Evolutionary conservation across 202 grass and related monocot species (phyloP).

Genomic region (Saccharum hybrid): DNA sequence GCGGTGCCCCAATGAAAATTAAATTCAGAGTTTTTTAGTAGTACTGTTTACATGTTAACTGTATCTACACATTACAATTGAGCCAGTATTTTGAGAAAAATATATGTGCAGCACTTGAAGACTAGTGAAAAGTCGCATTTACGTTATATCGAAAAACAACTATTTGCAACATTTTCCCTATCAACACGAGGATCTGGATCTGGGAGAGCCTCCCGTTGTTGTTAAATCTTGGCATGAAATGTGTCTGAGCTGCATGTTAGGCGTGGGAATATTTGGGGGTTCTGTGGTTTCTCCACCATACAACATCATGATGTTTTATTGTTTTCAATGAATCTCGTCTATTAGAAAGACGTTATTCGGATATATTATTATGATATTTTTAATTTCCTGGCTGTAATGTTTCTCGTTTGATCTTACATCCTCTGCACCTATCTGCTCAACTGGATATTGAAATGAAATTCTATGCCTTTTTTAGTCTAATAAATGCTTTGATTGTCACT

Average conservation of each 20-base stretch:
- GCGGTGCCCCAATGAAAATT: neutral
- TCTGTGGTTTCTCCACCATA: neutral
- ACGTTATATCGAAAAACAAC: neutral
- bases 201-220: neutral
- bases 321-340: slow-evolving; percentile 11
- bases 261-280: neutral
- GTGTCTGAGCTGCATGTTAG: slow-evolving; percentile 10
- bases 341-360: neutral
- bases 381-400: slow-evolving; percentile 11
- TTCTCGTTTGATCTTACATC: neutral
- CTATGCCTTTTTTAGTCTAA: neutral
- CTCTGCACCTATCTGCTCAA: slow-evolving; percentile 3
- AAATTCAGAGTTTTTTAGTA: neutral
- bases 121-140: neutral
- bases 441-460: neutral
- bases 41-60: neutral
- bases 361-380: neutral
- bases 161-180: neutral
- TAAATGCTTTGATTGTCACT: neutral
- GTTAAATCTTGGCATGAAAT: neutral
- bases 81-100: neutral
- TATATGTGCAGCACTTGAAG: too few species aligned
- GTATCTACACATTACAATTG: neutral
- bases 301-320: neutral
- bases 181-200: neutral